Conservation (phyloP, 768 basidiomycete species). For the Amanita inopinata region DNA sequence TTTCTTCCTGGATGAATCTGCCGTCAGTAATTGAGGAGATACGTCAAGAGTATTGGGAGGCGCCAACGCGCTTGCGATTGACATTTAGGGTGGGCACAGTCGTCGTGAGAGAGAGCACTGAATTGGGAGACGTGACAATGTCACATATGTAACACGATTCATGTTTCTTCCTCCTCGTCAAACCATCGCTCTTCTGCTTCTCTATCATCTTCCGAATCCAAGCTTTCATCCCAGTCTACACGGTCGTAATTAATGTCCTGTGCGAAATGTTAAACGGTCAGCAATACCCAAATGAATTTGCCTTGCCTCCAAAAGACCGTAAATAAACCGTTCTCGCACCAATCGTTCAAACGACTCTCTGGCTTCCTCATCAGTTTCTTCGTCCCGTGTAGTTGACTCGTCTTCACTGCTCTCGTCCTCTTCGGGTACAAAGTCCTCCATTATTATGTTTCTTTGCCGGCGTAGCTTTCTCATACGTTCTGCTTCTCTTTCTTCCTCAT, state of each 20-base stretch:
- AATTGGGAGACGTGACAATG: slow-evolving; percentile 3
- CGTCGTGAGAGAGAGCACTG: slow-evolving; percentile 11
- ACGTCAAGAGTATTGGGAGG: slow-evolving; percentile 13
- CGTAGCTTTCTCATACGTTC: slow-evolving; percentile 45
- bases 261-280: slow-evolving; percentile 5
- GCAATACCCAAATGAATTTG: not conserved
- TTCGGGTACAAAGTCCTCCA: slow-evolving; percentile 49
- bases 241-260: slow-evolving; percentile 62
- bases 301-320: slow-evolving; percentile 64
- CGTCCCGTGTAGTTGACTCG: slow-evolving; percentile 18
- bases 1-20: slow-evolving; percentile 20
- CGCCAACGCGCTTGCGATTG: slow-evolving; percentile 16
- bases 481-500: slow-evolving; percentile 71
- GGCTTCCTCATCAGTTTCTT: slow-evolving; percentile 41
- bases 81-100: slow-evolving; percentile 36
- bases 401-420: slow-evolving; percentile 60
- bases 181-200: slow-evolving; percentile 68
- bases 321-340: slow-evolving; percentile 64
- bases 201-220: slow-evolving; percentile 49
- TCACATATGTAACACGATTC: slow-evolving; percentile 10
- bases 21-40: slow-evolving; percentile 13
- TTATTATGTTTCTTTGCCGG: slow-evolving; percentile 25
- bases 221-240: slow-evolving; percentile 68
- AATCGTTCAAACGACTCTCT: slow-evolving; percentile 45
- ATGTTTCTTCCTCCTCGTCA: slow-evolving; percentile 46